Conservation (phyloP, 306 rosid genomes). For the Quercus bicolor region DNA sequence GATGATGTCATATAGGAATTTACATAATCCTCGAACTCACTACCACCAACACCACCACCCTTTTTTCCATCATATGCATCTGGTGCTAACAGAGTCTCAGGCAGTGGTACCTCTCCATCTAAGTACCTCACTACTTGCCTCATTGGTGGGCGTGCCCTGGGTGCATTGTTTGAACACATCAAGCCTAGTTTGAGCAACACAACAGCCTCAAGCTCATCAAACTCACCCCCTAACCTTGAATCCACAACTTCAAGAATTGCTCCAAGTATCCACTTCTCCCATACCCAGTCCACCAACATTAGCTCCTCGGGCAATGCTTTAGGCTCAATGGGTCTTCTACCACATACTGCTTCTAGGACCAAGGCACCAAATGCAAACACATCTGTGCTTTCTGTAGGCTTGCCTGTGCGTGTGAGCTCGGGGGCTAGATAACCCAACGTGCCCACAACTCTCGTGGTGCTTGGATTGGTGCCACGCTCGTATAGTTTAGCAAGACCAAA, state of each 20-base stretch:
- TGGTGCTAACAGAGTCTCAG: conserved; percentile 23
- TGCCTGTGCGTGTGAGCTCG: conserved; percentile 56
- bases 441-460: conserved; percentile 59
- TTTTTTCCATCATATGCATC: conserved; percentile 20
- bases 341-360: conserved; percentile 55
- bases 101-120: conserved; percentile 40
- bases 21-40: conserved; percentile 19
- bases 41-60: neutral
- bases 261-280: conserved; percentile 53
- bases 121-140: conserved; percentile 48
- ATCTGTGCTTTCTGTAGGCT: conserved; percentile 46
- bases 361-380: conserved; percentile 61
- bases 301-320: conserved; percentile 64
- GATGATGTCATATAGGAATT: conserved; percentile 34
- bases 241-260: conserved; percentile 37
- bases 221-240: conserved; percentile 26
- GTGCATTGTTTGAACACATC: conserved; percentile 43
- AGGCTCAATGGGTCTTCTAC: conserved; percentile 53
- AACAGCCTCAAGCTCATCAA: conserved; percentile 42
- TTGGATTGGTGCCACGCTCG: conserved; percentile 48
- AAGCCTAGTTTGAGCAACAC: conserved; percentile 45
- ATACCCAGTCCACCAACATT: conserved; percentile 55
- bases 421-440: conserved; percentile 64
- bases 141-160: conserved; percentile 39
- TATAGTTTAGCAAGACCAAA: conserved; percentile 60